Conservation (phyloP, 2,329 filamentous ascomycete genomes). For the Diaporthe batatas region DNA sequence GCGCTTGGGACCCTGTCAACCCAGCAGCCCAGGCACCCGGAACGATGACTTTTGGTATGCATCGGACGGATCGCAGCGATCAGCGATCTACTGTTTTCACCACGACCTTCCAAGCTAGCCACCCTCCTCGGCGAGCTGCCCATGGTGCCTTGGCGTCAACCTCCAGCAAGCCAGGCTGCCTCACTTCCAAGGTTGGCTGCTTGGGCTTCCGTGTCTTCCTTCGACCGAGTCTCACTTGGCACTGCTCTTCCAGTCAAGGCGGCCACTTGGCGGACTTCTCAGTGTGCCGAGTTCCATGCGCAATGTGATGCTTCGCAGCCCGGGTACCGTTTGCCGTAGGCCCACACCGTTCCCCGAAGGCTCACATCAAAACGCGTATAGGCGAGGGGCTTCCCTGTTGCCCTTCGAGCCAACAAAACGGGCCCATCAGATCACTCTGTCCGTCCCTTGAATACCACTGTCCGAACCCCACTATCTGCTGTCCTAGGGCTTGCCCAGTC, state of each 20-base stretch:
- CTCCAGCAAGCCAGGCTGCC: background rate
- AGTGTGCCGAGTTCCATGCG: slow-evolving; percentile 27
- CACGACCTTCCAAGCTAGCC: slow-evolving; percentile 1
- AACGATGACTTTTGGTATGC: slow-evolving; percentile 29
- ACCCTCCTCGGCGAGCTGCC: background rate
- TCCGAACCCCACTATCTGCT: too few species aligned
- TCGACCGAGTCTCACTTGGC: background rate
- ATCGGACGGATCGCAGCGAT: slow-evolving; percentile 28
- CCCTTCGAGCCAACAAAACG: background rate
- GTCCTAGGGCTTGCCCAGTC: too few species aligned
- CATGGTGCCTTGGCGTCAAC: slow-evolving; percentile 24
- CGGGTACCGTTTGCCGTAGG: background rate
- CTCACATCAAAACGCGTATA: background rate
- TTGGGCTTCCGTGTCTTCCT: too few species aligned
- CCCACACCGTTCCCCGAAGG: too few species aligned
- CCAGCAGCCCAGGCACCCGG: slow-evolving; percentile 20
- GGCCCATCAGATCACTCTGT: too few species aligned
- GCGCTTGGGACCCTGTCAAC: slow-evolving; percentile 10
- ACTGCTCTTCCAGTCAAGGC: slow-evolving; percentile 5
- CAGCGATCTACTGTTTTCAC: slow-evolving; percentile 21
- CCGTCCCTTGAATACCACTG: too few species aligned
- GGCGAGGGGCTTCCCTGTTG: background rate
- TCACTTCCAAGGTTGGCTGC: background rate
- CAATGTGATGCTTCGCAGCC: background rate
- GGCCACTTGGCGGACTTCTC: background rate